Evolutionary conservation across 768 basidiomycete genomes (phyloP).

Genomic region (Termitomyces sp.): DNA sequence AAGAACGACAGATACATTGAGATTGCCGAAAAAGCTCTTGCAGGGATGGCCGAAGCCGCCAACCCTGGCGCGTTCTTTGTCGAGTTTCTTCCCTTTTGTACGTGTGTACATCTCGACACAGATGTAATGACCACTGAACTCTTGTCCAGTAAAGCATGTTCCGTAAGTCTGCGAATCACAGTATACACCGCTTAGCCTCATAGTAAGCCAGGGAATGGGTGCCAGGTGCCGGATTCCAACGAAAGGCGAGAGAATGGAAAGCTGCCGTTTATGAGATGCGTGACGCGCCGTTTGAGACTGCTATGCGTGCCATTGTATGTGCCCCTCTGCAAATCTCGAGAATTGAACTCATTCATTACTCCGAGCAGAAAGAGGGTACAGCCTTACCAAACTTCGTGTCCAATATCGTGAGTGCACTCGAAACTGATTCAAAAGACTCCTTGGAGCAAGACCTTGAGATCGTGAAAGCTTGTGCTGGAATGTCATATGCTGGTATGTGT

Average conservation of each 20-base stretch:
- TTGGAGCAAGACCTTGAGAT: constrained; percentile 21
- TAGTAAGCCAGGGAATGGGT: constrained; percentile 35
- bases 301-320: constrained; percentile 33
- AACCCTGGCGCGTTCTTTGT: constrained; percentile 52
- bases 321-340: not conserved
- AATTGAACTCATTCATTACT: not conserved
- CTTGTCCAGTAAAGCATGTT: constrained; percentile 41
- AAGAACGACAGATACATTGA: constrained; percentile 42
- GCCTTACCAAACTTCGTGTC: constrained; percentile 29
- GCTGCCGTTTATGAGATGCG: constrained; percentile 43
- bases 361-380: constrained; percentile 26
- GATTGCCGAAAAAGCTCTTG: constrained; percentile 47
- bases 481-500: constrained; percentile 31
- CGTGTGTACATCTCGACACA: not conserved
- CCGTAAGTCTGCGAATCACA: constrained; percentile 26
- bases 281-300: constrained; percentile 35
- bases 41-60: constrained; percentile 44
- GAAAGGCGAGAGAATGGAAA: constrained; percentile 46
- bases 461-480: constrained; percentile 31
- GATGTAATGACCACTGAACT: not conserved
- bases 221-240: constrained; percentile 46
- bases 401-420: constrained; percentile 22
- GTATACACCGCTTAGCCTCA: not conserved
- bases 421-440: constrained; percentile 15
- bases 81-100: constrained; percentile 39